Evolutionary conservation across 331 rosid genomes (phyloP).

Genomic region (Dryas integrifolia): DNA sequence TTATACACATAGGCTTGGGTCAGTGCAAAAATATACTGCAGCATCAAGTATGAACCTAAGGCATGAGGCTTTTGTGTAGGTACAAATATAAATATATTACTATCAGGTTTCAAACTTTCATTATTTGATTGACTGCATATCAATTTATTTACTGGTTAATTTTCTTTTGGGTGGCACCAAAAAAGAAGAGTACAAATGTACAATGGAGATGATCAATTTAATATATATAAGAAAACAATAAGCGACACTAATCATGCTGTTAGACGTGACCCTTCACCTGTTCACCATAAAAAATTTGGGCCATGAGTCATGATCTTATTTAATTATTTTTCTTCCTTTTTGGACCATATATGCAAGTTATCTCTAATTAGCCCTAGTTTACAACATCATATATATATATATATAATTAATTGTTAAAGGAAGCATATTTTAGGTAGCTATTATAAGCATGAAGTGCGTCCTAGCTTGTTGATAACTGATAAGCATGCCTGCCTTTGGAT

Average conservation of each 20-base stretch:
- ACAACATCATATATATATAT: neutral
- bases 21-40: too few species aligned
- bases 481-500: slow-evolving; percentile 4
- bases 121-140: neutral
- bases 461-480: too few species aligned
- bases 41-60: too few species aligned
- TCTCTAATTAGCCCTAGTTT: neutral
- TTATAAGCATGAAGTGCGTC: neutral
- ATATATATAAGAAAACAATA: neutral
- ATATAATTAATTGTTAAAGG: too few species aligned
- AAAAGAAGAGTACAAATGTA: neutral
- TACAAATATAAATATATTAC: too few species aligned
- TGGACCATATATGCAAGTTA: too few species aligned
- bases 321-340: neutral
- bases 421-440: neutral
- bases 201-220: neutral
- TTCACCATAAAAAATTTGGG: neutral
- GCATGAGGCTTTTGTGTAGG: too few species aligned
- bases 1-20: neutral
- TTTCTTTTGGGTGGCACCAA: neutral
- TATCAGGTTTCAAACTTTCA: too few species aligned
- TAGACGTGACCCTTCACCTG: slow-evolving; percentile 2
- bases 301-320: neutral
- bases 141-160: neutral
- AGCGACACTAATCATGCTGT: neutral